Conservation (phyloP, 2,329 filamentous ascomycete species). For the Fusarium sp. region DNA sequence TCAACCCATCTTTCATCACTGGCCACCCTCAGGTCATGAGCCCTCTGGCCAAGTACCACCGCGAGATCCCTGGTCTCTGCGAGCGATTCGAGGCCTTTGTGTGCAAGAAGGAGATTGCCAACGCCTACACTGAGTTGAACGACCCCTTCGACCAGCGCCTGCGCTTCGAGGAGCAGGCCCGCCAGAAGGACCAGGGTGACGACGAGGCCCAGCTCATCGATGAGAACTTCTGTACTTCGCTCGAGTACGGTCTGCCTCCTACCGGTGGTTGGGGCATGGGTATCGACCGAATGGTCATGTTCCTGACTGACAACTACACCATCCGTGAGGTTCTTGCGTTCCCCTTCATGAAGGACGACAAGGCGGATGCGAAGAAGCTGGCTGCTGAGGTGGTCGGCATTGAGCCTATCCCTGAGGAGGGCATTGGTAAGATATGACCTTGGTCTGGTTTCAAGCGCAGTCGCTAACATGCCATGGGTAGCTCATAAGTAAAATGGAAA, state of each 20-base stretch:
- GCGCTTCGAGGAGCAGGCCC: conserved; percentile 88
- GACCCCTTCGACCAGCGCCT: conserved; percentile 94
- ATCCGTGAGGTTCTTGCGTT: conserved; percentile 98
- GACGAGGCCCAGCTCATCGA: conserved; percentile 97
- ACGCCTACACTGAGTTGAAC: conserved; percentile 95
- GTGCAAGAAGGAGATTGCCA: conserved; percentile 81
- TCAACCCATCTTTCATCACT: conserved; percentile 79
- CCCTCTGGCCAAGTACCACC: conserved; percentile 95
- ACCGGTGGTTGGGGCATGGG: conserved; percentile 98
- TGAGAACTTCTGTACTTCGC: conserved; percentile 90
- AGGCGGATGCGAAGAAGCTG: conserved; percentile 64
- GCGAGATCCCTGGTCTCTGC: conserved; percentile 83
- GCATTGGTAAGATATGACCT: conserved; percentile 40
- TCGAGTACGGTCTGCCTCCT: conserved; percentile 92
- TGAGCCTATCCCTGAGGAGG: conserved; percentile 44
- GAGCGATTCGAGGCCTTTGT: conserved; percentile 99
- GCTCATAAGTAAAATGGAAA: conserved; percentile 42
- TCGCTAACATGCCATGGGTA: conserved; percentile 24
- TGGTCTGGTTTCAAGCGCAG: not conserved
- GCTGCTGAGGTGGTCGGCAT: conserved; percentile 46
- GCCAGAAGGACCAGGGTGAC: conserved; percentile 95
- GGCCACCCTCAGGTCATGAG: conserved; percentile 84
- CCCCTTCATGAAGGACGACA: conserved; percentile 92
- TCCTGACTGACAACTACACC: conserved; percentile 90
- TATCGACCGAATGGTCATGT: conserved; percentile 94